Conservation (phyloP, 768 basidiomycete genomes). For the Suillus plorans region DNA sequence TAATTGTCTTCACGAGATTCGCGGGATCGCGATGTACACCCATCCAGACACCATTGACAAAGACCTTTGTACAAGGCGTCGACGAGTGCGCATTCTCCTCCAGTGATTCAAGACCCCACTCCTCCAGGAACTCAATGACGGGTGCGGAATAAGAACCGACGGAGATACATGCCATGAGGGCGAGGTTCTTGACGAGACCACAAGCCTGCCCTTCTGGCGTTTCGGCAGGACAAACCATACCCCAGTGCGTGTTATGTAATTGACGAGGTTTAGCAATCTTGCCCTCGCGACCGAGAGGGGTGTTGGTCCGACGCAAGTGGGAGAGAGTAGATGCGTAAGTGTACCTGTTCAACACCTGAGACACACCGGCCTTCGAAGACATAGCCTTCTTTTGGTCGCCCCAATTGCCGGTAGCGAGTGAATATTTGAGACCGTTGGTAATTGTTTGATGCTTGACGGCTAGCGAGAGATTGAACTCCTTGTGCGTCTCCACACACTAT, state of each 20-base stretch:
- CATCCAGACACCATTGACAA: conserved; percentile 99
- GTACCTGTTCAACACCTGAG: conserved; percentile 97
- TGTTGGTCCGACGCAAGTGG: conserved; percentile 97
- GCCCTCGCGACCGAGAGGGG: conserved; percentile 95
- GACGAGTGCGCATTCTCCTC: conserved; percentile 90
- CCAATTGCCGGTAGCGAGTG: conserved; percentile 98
- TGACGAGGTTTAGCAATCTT: conserved; percentile 99
- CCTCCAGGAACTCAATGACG: conserved; percentile 97
- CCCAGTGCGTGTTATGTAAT: conserved; percentile 99
- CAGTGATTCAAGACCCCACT: conserved; percentile 95
- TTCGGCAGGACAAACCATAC: conserved; percentile 99
- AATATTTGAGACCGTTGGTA: conserved; percentile 97
- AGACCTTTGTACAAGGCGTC: conserved; percentile 90
- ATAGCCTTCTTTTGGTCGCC: conserved; percentile 99
- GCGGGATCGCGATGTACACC: conserved; percentile 96
- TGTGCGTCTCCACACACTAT: conserved; percentile 94
- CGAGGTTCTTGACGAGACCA: conserved; percentile 97
- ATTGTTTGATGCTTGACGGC: conserved; percentile 98
- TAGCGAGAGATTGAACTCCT: conserved; percentile 87
- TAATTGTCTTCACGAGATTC: conserved; percentile 89
- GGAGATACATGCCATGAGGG: conserved; percentile 96
- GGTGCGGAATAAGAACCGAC: conserved; percentile 95
- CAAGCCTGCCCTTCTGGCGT: conserved; percentile 99
- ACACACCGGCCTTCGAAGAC: conserved; percentile 97
- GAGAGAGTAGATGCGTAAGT: conserved; percentile 98